These are phyloP conservation scores for Pyrus bretschneideri DNA, from an alignment of 306 rosid species.

Conservation along the genomic window DNA sequence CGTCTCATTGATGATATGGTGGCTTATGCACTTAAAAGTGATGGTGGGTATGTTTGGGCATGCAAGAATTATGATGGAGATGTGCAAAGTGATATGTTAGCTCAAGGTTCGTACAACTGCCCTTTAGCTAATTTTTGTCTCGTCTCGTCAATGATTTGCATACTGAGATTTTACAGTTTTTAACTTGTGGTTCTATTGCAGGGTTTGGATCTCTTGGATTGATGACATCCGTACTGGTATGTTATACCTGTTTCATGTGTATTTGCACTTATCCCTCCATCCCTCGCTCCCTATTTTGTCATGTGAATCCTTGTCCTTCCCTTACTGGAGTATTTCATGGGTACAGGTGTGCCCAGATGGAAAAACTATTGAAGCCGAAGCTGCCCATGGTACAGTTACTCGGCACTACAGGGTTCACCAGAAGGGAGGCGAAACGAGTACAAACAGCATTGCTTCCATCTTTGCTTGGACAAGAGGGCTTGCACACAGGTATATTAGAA, in stretches of 20 bases:
- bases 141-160: not conserved
- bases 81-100: conserved; percentile 96
- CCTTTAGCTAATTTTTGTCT: not conserved
- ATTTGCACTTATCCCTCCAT: not conserved
- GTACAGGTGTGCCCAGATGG: conserved; percentile 93
- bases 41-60: conserved; percentile 99
- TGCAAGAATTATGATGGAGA: conserved; percentile 99
- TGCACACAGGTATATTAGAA: conserved; percentile 59
- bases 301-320: not conserved
- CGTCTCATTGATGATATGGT: conserved; percentile 99
- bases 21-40: conserved; percentile 94
- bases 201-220: conserved; percentile 98
- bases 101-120: conserved; percentile 68
- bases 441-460: conserved; percentile 95
- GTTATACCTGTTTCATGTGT: conserved; percentile 10
- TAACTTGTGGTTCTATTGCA: conserved; percentile 27
- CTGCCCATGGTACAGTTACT: conserved; percentile 96
- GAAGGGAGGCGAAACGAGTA: conserved; percentile 97
- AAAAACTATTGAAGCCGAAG: conserved; percentile 95
- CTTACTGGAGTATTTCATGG: conserved; percentile 15
- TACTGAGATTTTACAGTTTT: not conserved
- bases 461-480: conserved; percentile 98
- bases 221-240: conserved; percentile 98
- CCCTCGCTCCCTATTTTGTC: not conserved
- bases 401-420: conserved; percentile 91